Conservation (phyloP, 2,329 filamentous ascomycete species). For the Arthrobotrys sphaeroides region DNA sequence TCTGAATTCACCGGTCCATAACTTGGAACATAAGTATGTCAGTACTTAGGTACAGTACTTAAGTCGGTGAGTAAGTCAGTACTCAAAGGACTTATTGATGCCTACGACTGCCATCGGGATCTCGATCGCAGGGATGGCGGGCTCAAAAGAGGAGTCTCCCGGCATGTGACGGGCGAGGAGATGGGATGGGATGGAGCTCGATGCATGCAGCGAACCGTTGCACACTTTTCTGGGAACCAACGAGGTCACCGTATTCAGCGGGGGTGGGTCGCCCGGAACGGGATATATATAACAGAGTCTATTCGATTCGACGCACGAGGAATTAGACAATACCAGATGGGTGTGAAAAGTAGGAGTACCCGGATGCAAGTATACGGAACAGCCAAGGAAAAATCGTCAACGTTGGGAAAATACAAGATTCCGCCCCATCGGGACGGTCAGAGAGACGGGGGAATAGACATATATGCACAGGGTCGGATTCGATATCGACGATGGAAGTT, state of each 20-base stretch:
- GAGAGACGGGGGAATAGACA: not conserved
- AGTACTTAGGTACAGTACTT: not conserved
- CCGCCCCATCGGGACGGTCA: not conserved
- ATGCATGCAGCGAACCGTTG: slow-evolving; percentile 8
- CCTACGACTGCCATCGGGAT: not conserved
- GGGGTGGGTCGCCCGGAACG: slow-evolving; percentile 22
- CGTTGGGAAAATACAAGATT: slow-evolving; percentile 4
- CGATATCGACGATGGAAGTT: not conserved
- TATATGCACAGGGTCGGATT: slow-evolving; percentile 33
- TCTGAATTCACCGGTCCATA: too few species aligned
- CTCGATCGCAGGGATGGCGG: slow-evolving; percentile 9
- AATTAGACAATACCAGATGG: slow-evolving; percentile 8
- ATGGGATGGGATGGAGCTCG: slow-evolving; percentile 11
- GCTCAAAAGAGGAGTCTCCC: not conserved
- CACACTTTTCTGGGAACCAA: not conserved
- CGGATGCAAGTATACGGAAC: not conserved
- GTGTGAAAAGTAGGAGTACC: not conserved
- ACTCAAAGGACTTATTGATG: too few species aligned
- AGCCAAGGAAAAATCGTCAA: not conserved
- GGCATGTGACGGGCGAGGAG: not conserved
- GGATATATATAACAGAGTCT: not conserved
- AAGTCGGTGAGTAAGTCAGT: not conserved
- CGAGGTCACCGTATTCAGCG: not conserved
- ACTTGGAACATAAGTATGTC: too few species aligned
- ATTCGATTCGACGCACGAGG: not conserved